Evolutionary conservation across 2,329 filamentous ascomycete species (phyloP), one percentile per base, ranked within the genome.

Genomic region (Aspergillus ochraceoroseus): DNA sequence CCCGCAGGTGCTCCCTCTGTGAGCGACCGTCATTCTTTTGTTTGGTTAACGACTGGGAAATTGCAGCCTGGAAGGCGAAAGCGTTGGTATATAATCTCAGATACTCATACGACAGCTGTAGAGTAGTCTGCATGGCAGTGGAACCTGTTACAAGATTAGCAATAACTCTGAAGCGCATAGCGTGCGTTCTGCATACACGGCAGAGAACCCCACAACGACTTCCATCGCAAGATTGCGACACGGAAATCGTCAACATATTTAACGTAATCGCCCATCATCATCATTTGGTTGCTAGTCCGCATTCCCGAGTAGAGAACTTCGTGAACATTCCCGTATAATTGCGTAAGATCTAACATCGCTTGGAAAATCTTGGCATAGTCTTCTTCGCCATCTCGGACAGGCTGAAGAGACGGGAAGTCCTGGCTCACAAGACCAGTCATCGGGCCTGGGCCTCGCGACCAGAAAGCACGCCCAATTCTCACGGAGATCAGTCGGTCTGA

Each of bases 211-310:
- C 82, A 85, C 1, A 77, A 74, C 29, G 78, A 76, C 51, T 85
- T 83, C 82, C 83, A 86, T 31, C 77, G 77, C 40, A 82, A 74
- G 7, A 85, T 80, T 2, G 80, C 79, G 1, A 75, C 73, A 2
- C 82, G 75, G 49, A 85, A 85, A 54, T 86, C 83, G 51, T 86
- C 83, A 47, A 86, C 81, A 49, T 85, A 85, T 55, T 85, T 80
- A 46, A 85, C 82, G 55, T 85, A 85, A 50, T 83, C 79, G 1
- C 82, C 82, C 54, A 80, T 80, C 18, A 83, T 68, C 64, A 85
- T 83, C 46, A 82, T 76, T 42, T 85, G 78, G 56, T 82, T 80
- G 41, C 80, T 80, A 28, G 81, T 80, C 12, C 79, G 78, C 36
- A 80, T 81, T 5, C 82, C 83, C 0, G 82, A 83, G 58, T 86